Evolutionary conservation across 768 basidiomycete genomes (phyloP), one percentile per base, ranked within the genome.

Genomic region (Naematelia aurantialba): DNA sequence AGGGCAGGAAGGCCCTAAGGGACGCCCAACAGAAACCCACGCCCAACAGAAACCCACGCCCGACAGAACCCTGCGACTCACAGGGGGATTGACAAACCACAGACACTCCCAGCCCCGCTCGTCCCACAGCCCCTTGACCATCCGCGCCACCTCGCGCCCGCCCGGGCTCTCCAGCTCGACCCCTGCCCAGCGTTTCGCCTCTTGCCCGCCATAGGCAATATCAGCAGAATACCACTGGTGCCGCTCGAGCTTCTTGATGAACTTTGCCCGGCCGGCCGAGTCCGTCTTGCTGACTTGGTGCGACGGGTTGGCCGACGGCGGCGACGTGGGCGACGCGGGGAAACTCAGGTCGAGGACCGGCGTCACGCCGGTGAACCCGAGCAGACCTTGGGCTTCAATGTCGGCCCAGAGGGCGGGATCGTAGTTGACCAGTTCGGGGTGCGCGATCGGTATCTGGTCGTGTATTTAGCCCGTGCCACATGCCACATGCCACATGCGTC

Each of bases 371-470:
- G 74, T 77, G 56, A 73, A 70, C 1, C 76, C 76, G 2, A 67
- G 67, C 34, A 77, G 60, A 42, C 76, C 76, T 39, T 75, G 61
- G 25, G 58, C 53, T 56, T 68, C 65, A 22, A 77, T 68, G 24
- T 49, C 57, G 2, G 64, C 59, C 76, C 76, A 77, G n/a, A 62
- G 61, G 2, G 34, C 26, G 0, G 56, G 45, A 46, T 72, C 66
- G 58, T 71, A 59, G 21, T 67, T 45, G 31, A 77, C 70, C 22
- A 75, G 57, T 12, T 63, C 61, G n/a, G 66, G 67, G 49, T 77
- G 76, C 12, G 73, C 71, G 46, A 75, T 73, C 2, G 76, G 72
- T 3, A 72, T 54, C 75, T 76, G 57, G 4, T n/a, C n/a, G n/a
- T n/a, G n/a, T n/a, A n/a, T n/a, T n/a, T n/a, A n/a, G n/a, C n/a